A percentile compares a stretch with the other conserved stretches of the same genome.
Evolutionary conservation across 257 asterid genomes (phyloP).

Genomic region (Solanum pennellii): DNA sequence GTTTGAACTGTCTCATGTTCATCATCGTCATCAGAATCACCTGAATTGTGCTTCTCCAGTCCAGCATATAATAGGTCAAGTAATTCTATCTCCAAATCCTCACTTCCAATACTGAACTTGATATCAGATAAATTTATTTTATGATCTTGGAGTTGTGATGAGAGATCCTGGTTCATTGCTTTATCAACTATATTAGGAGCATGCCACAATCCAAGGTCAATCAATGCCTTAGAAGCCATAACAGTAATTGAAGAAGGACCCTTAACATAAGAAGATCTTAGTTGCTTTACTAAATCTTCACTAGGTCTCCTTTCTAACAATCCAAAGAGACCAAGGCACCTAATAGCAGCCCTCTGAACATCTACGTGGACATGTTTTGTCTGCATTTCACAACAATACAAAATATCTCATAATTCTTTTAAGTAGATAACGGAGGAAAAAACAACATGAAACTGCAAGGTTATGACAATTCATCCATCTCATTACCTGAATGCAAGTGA

Average conservation of each 20-base stretch:
- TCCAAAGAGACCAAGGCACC: slow-evolving; percentile 93
- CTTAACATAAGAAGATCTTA: slow-evolving; percentile 50
- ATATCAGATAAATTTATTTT: slow-evolving; percentile 16
- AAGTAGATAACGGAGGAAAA: not conserved
- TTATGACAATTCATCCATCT: not conserved
- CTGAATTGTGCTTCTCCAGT: slow-evolving; percentile 43
- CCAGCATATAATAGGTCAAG: slow-evolving; percentile 62
- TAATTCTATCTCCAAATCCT: slow-evolving; percentile 46
- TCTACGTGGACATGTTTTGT: slow-evolving; percentile 76
- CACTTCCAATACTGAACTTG: slow-evolving; percentile 32
- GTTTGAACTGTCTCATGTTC: slow-evolving; percentile 54
- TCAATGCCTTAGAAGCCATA: slow-evolving; percentile 77
- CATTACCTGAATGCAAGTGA: not conserved
- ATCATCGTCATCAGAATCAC: slow-evolving; percentile 37
- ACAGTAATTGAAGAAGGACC: slow-evolving; percentile 42
- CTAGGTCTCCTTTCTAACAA: slow-evolving; percentile 67
- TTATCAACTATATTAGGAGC: slow-evolving; percentile 76
- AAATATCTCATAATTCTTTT: slow-evolving; percentile 1
- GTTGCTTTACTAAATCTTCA: slow-evolving; percentile 54
- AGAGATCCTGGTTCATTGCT: slow-evolving; percentile 45
- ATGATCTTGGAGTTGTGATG: slow-evolving; percentile 30
- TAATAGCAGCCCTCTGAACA: slow-evolving; percentile 81
- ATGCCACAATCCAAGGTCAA: slow-evolving; percentile 94
- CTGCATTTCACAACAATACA: slow-evolving; percentile 33
- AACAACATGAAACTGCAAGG: not conserved